Evolutionary conservation across 2,329 filamentous ascomycete genomes (phyloP).

Genomic region (Curvularia hawaiiensis): DNA sequence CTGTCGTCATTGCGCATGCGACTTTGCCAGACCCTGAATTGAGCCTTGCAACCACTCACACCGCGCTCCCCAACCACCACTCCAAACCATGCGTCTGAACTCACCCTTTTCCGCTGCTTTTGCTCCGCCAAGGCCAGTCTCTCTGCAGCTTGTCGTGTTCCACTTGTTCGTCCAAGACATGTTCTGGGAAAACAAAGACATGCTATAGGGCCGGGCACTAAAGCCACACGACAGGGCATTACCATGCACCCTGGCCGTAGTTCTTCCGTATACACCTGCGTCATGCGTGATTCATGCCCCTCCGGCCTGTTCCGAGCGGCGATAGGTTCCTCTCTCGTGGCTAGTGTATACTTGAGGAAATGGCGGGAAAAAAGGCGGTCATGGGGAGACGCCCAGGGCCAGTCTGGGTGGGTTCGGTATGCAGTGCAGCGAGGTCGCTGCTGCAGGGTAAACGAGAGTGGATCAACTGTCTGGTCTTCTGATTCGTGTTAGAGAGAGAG

Average conservation of each 20-base stretch:
- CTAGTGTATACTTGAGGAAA: conserved; percentile 3
- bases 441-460: conserved; percentile 14
- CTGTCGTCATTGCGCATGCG: conserved; percentile 39
- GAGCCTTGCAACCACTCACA: conserved; percentile 4
- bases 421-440: conserved; percentile 13
- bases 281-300: conserved; percentile 17
- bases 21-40: conserved; percentile 24
- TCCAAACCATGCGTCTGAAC: neutral
- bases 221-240: conserved; percentile 10
- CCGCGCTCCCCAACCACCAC: neutral
- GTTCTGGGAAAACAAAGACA: neutral
- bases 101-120: neutral
- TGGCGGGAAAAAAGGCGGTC: conserved; percentile 5
- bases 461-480: neutral
- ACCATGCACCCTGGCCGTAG: conserved; percentile 8
- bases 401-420: conserved; percentile 13
- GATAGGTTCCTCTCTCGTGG: conserved; percentile 12
- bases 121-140: no score
- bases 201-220: conserved; percentile 8
- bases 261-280: conserved; percentile 20
- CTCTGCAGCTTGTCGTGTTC: neutral
- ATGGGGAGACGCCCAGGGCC: conserved; percentile 11
- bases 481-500: neutral
- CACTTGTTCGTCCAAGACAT: neutral
- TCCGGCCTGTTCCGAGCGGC: conserved; percentile 28